Conservation (phyloP, 2,329 filamentous ascomycete genomes). For the Ophiocordyceps unilateralis region DNA sequence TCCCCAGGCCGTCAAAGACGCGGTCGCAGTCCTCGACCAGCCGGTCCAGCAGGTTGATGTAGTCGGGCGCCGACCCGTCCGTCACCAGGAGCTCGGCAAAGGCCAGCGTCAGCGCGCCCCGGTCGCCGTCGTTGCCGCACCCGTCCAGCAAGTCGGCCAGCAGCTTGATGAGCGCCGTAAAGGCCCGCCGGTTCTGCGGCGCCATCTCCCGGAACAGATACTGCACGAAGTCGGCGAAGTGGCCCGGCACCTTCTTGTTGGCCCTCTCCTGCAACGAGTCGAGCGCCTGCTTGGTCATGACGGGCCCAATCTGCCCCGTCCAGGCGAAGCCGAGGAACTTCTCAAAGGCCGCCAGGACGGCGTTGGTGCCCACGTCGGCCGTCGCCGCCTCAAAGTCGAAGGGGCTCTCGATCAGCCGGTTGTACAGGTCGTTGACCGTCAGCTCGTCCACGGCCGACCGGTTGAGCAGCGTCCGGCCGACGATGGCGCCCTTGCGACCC, state of each 20-base stretch:
- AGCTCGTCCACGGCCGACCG: constrained; percentile 58
- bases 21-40: constrained; percentile 79
- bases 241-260: constrained; percentile 49
- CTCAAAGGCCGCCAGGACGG: constrained; percentile 82
- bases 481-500: constrained; percentile 70
- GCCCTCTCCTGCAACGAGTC: constrained; percentile 55
- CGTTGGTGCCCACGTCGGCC: constrained; percentile 61
- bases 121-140: constrained; percentile 78
- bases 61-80: constrained; percentile 60
- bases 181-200: constrained; percentile 56
- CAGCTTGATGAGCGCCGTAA: constrained; percentile 69
- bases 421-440: constrained; percentile 78
- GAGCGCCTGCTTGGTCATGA: constrained; percentile 53
- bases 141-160: constrained; percentile 77
- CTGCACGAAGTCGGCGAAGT: constrained; percentile 55
- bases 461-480: constrained; percentile 58
- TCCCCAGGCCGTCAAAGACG: constrained; percentile 56
- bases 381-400: constrained; percentile 58
- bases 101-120: constrained; percentile 70
- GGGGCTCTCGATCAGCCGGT: constrained; percentile 68
- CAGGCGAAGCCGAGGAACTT: constrained; percentile 82
- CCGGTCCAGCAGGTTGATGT: constrained; percentile 76
- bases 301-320: constrained; percentile 72
- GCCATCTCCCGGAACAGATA: constrained; percentile 49
- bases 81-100: constrained; percentile 77